Conservation (phyloP, 441 rosid genomes). For the Euphorbia corollata region DNA sequence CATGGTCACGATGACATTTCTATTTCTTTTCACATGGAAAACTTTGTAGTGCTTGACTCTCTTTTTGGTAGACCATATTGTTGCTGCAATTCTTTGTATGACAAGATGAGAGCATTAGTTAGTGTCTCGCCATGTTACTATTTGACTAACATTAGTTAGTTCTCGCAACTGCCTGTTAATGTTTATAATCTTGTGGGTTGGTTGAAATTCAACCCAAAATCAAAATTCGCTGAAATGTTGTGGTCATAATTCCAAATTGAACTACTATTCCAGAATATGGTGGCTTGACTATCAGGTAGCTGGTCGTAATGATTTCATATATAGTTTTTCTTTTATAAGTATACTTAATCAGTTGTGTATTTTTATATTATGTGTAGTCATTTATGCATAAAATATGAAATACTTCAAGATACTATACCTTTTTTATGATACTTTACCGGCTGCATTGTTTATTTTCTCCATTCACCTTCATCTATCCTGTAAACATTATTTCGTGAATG, state of each 20-base stretch:
- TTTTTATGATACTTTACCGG: too few relatives aligned
- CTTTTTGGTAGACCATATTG: background rate
- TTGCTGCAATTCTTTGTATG: constrained; percentile 4
- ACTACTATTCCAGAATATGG: background rate
- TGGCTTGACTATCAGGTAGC: background rate
- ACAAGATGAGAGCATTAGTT: background rate
- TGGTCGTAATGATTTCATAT: background rate
- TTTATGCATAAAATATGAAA: too few relatives aligned
- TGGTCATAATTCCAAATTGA: background rate
- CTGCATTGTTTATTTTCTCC: too few relatives aligned
- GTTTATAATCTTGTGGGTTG: background rate
- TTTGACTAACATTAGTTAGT: constrained; percentile 1
- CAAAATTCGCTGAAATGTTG: background rate
- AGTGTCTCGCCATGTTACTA: background rate
- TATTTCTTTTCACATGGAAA: background rate
- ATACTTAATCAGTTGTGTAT: too few relatives aligned
- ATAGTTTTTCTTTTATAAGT: too few relatives aligned
- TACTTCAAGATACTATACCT: too few relatives aligned
- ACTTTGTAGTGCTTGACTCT: background rate
- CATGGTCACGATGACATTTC: background rate
- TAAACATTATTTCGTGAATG: too few relatives aligned
- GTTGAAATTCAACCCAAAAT: background rate
- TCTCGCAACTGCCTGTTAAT: background rate
- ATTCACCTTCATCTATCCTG: too few relatives aligned
- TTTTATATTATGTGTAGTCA: too few relatives aligned